Base-by-base conservation (phyloP, 805 yeast genomes). In the Wickerhamiella kurtzmanii region DNA sequence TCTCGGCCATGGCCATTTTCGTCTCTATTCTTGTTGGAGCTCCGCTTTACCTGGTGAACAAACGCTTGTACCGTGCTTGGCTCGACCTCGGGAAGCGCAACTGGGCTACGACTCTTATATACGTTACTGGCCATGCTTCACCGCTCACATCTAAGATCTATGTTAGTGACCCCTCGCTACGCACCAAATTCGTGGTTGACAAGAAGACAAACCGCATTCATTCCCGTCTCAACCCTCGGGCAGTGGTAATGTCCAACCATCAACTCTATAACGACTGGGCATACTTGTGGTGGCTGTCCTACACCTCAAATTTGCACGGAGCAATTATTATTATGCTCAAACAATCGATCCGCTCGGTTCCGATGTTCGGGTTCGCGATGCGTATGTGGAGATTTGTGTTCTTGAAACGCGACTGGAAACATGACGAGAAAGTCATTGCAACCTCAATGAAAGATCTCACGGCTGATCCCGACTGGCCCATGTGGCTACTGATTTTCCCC, bases 181-280 rank as follows among this genome's bases (percentile, higher is more conserved):
- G 37, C 17, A 17, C 39, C 13, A 13, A 17, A 11, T 32, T 49
- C 15, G 17, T 18, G 18, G 32, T 44, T 8, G 42, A 37, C 21
- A 20, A 48, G 11, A 25, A 25, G 32, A 25, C 32, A 32, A 53
- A 55, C 43, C 28, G 18, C 22, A 44, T 55, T 28, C 43, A 45
- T 39, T 39, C 53, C 19, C 48, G 54, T 11, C 56, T 80, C 40
- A 61, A 68, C 5, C 74, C 74, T 18, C 72, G 77, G 37, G 71
- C 83, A 0, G 72, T 89, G 2, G 61, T 81, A 41, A 79, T 88
- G 35, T 76, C 92, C n/a, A 89, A 89, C 60, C 97, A 89, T 63
- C 96, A 88, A 65, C 80, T 89, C 20, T 89, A 89, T 61, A 78
- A 89, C 2, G 98, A 89, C 61, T 89, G 98, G 98, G 71, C 82